Percentiles rank a stretch among this genome's conserved stretches.
Evolutionary conservation across 2,329 filamentous ascomycete species (phyloP).

Genomic region (Fusarium luffae): DNA sequence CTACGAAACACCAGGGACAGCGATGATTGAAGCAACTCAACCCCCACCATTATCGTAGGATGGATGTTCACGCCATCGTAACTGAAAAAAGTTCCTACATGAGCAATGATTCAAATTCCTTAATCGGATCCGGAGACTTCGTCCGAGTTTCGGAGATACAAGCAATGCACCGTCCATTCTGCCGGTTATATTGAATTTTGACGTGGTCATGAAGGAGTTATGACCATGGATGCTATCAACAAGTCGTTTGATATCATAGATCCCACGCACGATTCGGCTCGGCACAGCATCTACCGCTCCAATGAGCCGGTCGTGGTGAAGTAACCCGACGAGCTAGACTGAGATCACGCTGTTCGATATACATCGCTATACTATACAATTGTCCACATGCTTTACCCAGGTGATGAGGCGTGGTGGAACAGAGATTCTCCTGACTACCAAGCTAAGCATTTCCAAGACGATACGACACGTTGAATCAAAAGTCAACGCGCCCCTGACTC

Average conservation of each 20-base stretch:
- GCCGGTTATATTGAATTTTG: constrained; percentile 5
- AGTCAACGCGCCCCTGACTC: constrained; percentile 21
- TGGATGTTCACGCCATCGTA: background rate
- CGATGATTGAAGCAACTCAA: constrained; percentile 5
- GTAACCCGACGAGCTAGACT: constrained; percentile 1
- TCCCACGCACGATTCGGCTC: constrained; percentile 13
- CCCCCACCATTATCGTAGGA: background rate
- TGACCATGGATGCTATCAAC: background rate
- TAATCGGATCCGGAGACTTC: constrained; percentile 2
- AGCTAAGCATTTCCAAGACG: constrained; percentile 15
- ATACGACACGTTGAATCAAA: constrained; percentile 6
- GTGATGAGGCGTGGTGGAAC: constrained; percentile 15
- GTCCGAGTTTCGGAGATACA: background rate
- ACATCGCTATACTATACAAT: constrained; percentile 19
- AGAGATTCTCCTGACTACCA: constrained; percentile 1
- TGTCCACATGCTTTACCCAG: constrained; percentile 33
- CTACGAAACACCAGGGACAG: constrained; percentile 2
- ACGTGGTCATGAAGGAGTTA: constrained; percentile 1
- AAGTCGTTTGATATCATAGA: constrained; percentile 4
- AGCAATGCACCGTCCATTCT: background rate
- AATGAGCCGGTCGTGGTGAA: constrained; percentile 14
- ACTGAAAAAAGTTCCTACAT: background rate
- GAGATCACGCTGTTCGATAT: constrained; percentile 34
- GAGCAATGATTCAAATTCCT: constrained; percentile 2
- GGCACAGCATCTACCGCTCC: constrained; percentile 11